These are phyloP conservation scores for Coemansia sp. DNA, from an alignment of 192 early-diverging fungal species.

Conservation along the genomic window DNA sequence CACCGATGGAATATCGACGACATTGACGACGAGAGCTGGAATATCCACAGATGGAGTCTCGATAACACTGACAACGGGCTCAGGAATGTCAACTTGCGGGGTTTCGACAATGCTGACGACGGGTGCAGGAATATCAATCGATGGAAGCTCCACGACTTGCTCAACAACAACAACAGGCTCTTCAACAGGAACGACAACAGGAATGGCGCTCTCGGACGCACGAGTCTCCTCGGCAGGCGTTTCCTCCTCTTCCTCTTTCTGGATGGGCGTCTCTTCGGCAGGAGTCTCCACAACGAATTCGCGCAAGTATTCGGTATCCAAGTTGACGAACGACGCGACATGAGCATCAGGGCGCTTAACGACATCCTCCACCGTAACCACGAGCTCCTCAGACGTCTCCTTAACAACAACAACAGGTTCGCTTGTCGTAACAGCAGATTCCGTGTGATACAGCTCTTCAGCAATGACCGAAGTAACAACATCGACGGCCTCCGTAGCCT, in stretches of 20 bases:
- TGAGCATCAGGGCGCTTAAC: neutral
- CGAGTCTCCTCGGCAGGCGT: neutral
- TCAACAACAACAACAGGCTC: slow-evolving; percentile 6
- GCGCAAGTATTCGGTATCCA: slow-evolving; percentile 2
- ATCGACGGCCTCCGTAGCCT: slow-evolving; percentile 15
- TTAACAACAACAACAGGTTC: too few relatives aligned
- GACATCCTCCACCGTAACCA: neutral
- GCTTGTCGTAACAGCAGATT: too few relatives aligned
- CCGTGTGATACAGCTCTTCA: neutral
- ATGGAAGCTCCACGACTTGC: neutral
- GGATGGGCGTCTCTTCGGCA: too few relatives aligned
- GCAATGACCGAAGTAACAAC: neutral
- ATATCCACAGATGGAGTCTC: neutral
- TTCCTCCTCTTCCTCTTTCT: neutral
- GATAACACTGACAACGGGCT: neutral
- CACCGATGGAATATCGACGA: neutral
- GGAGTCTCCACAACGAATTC: neutral
- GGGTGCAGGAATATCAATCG: neutral
- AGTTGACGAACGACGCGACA: neutral
- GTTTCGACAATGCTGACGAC: slow-evolving; percentile 8
- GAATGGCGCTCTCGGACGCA: too few relatives aligned
- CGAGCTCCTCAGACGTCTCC: neutral
- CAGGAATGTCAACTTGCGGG: neutral
- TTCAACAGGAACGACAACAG: neutral
- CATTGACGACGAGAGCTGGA: neutral